Conservation (phyloP, 2,329 filamentous ascomycete genomes). For the Ascochyta pisi region DNA sequence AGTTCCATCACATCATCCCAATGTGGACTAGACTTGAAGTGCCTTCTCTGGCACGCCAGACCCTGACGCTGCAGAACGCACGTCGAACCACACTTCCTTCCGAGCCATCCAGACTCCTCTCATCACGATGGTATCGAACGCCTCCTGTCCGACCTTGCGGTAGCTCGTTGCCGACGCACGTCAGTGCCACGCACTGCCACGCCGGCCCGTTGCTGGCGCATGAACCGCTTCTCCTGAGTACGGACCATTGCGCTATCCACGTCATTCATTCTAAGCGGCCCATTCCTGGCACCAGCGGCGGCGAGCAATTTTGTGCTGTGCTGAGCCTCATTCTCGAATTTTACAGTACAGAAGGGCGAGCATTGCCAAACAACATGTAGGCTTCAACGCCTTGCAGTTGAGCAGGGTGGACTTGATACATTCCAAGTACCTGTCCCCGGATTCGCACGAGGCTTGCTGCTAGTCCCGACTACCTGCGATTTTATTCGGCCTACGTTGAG, state of each 20-base stretch:
- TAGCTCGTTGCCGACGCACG: conserved; percentile 5
- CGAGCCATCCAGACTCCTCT: neutral
- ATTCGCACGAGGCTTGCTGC: conserved; percentile 1
- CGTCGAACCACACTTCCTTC: neutral
- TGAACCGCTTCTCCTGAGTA: conserved; percentile 28
- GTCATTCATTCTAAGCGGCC: conserved; percentile 23
- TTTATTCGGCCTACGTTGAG: conserved; percentile 13
- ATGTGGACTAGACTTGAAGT: neutral
- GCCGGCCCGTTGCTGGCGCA: conserved; percentile 16
- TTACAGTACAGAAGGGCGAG: neutral
- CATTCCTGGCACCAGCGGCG: conserved; percentile 13
- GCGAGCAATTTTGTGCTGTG: conserved; percentile 8
- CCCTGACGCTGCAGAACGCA: neutral
- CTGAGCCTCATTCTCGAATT: conserved; percentile 4
- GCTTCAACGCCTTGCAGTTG: neutral
- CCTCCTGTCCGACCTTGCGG: neutral
- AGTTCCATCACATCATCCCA: neutral
- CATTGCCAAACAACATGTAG: neutral
- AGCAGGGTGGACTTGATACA: neutral
- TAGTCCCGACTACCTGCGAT: neutral
- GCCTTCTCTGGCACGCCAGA: neutral
- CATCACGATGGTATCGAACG: neutral
- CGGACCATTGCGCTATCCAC: conserved; percentile 26
- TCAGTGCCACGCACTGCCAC: conserved; percentile 19
- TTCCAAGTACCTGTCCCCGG: conserved; percentile 1